These are phyloP conservation scores for Kwoniella mangroviensis DNA, from an alignment of 768 basidiomycete species.

Conservation along the genomic window DNA sequence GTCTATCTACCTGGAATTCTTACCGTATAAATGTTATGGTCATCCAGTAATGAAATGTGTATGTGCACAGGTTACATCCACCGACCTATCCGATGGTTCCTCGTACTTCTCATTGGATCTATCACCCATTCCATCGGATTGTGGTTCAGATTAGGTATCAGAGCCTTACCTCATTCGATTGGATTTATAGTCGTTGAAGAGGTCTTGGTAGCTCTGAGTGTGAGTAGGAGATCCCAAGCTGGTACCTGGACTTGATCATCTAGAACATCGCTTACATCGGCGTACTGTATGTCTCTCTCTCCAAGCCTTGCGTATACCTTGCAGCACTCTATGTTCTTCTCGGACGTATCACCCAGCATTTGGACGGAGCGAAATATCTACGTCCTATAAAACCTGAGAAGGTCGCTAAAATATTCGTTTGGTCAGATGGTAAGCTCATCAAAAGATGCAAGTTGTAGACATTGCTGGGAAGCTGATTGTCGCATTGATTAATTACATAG, in stretches of 20 bases:
- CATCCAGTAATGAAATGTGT: neutral
- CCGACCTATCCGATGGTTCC: slow-evolving; percentile 42
- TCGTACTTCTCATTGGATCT: slow-evolving; percentile 51
- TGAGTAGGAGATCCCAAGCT: slow-evolving; percentile 22
- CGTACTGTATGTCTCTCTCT: no score
- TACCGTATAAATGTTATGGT: no score
- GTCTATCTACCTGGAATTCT: slow-evolving; percentile 13
- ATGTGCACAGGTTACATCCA: slow-evolving; percentile 23
- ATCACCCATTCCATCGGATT: slow-evolving; percentile 51
- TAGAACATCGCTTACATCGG: no score
- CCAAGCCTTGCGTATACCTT: slow-evolving; percentile 54
- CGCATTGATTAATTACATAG: slow-evolving; percentile 7
- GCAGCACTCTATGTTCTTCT: slow-evolving; percentile 55
- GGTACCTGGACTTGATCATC: no score
- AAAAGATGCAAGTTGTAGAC: no score
- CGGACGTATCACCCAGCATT: slow-evolving; percentile 46
- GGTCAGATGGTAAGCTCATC: slow-evolving; percentile 41
- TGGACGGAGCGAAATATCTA: slow-evolving; percentile 44
- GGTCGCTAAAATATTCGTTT: slow-evolving; percentile 47
- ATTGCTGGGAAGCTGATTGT: no score
- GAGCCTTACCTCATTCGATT: slow-evolving; percentile 38
- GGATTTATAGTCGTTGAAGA: slow-evolving; percentile 50
- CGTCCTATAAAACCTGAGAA: slow-evolving; percentile 46
- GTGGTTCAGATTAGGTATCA: slow-evolving; percentile 40
- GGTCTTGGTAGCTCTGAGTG: slow-evolving; percentile 49